Base-by-base conservation (phyloP, 192 early-diverging fungal genomes). In the Podila epigama region DNA sequence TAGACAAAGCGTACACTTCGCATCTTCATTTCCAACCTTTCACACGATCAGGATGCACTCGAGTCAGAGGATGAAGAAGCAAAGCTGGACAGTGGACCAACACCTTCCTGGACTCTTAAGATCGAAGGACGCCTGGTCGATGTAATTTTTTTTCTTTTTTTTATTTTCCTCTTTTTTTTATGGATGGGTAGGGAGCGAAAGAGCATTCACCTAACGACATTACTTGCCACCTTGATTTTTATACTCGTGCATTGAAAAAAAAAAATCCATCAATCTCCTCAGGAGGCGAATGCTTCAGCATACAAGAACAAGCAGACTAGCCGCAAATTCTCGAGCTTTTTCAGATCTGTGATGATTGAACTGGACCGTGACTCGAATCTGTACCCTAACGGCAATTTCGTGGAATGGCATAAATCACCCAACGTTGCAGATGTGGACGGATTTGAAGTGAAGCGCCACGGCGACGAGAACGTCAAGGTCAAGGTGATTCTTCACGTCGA, bases 391-490 rank as follows among this genome's bases (percentile, higher is more conserved):
- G 89, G 90, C 32, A 94, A 93, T 75, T 70, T 90, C 34, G 89
- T 93, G 25, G 93, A 92, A 83, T 93, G 91, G 89, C 79, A 83
- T 57, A 88, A 89, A 58, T 62, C 81, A 22, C 60, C 78, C 11
- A 73, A 65, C 60, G 37, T 52, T 29, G 75, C 85, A 16, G 91
- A 93, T 54, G 66, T 79, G 13, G 92, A 99, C 71, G 96, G 96
- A 10, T 92, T 99, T 70, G 96, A 99, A 73, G 88, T 98, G 36
- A 98, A 97, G 64, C 88, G 96, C 61, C 90, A 88, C 51, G 97
- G 96, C 8, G 95, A 97, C 68, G 81, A 79, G 37, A 92, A 96
- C 61, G 92, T 96, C 4, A 88, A 89, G 27, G 87, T 88, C 20
- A 90, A 89, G 67, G 94, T 99, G 55, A 72, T 93, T 53, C 58